Evolutionary conservation across 768 basidiomycete genomes (phyloP).

Genomic region (Saitozyma sp.): DNA sequence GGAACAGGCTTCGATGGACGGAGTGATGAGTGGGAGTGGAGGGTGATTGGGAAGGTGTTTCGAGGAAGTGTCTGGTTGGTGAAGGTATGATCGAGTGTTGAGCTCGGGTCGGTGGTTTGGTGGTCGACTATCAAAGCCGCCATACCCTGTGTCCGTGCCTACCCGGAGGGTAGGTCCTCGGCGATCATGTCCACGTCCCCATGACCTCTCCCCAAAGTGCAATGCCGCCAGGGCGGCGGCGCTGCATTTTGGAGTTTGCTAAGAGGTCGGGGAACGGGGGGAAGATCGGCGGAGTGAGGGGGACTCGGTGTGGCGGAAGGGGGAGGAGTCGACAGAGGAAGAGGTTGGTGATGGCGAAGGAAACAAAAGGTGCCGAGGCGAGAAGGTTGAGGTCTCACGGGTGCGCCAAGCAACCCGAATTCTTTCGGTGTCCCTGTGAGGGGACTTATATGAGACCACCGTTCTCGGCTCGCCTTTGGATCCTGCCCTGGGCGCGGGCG

Average conservation of each 20-base stretch:
- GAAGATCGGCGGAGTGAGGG: constrained; percentile 1
- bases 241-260: constrained; percentile 47
- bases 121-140: constrained; percentile 38
- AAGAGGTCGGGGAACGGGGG: background rate
- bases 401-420: constrained; percentile 41
- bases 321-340: constrained; percentile 34
- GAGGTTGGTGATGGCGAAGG: constrained; percentile 6
- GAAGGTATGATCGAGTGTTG: background rate
- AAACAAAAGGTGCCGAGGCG: constrained; percentile 12
- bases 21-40: constrained; percentile 1
- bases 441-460: constrained; percentile 36
- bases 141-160: constrained; percentile 47
- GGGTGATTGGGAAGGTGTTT: background rate
- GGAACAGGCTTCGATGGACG: background rate
- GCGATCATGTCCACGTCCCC: background rate
- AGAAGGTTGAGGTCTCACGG: constrained; percentile 16
- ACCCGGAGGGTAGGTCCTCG: constrained; percentile 41
- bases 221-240: constrained; percentile 44
- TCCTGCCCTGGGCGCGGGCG: constrained; percentile 47
- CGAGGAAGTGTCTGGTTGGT: background rate
- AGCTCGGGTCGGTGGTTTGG: constrained; percentile 10
- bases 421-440: constrained; percentile 22
- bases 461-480: constrained; percentile 36
- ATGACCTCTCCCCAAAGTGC: constrained; percentile 1
- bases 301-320: constrained; percentile 26